Conservation (phyloP, 768 basidiomycete species). For the Cytidiella melzeri region DNA sequence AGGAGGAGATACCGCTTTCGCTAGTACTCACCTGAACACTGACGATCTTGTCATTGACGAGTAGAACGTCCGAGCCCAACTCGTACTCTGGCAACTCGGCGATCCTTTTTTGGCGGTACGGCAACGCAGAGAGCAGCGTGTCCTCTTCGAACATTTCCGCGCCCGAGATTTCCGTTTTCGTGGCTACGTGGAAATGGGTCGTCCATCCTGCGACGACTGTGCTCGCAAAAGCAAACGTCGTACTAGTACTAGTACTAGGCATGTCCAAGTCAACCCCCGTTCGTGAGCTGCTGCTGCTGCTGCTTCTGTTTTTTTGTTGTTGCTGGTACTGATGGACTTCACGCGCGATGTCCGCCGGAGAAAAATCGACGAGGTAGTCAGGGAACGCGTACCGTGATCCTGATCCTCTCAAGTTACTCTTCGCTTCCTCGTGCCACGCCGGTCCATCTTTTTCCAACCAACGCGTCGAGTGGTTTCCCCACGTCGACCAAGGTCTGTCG, state of each 20-base stretch:
- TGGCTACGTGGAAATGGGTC: background rate
- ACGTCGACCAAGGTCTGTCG: background rate
- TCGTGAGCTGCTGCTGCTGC: too few species aligned
- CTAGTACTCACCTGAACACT: background rate
- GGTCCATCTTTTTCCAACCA: background rate
- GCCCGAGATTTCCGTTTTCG: background rate
- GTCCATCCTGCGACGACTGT: background rate
- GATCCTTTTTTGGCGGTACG: slow-evolving; percentile 3
- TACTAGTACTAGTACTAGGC: background rate
- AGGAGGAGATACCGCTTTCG: too few species aligned
- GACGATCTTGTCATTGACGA: slow-evolving; percentile 3
- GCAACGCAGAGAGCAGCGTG: background rate
- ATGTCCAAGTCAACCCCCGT: too few species aligned
- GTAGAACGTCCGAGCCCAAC: background rate
- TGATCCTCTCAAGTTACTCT: background rate
- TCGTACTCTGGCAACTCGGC: background rate
- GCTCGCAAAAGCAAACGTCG: background rate
- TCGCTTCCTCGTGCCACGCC: background rate
- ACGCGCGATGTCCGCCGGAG: background rate
- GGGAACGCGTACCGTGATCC: slow-evolving; percentile 2
- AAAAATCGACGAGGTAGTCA: slow-evolving; percentile 5
- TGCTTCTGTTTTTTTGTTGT: too few species aligned
- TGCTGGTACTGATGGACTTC: background rate
- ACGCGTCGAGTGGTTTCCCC: background rate
- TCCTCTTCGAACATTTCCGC: background rate